Evolutionary conservation across 2,329 filamentous ascomycete species (phyloP).

Genomic region (Colletotrichum coccodes): DNA sequence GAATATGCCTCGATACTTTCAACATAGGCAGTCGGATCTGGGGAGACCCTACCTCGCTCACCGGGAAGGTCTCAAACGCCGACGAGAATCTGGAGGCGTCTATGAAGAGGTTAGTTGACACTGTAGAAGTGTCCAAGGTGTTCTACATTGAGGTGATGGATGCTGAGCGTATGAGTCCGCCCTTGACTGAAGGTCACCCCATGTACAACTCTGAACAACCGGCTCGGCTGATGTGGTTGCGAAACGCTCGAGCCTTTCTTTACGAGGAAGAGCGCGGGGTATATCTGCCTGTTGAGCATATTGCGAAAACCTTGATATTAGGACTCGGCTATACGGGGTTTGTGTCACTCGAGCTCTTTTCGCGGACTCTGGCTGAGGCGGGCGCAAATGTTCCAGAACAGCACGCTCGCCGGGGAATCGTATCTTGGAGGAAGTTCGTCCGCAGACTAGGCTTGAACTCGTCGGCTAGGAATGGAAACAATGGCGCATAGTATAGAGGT

Average conservation of each 20-base stretch:
- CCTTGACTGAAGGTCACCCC: slow-evolving; percentile 60
- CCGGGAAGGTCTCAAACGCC: slow-evolving; percentile 63
- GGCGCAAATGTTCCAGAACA: slow-evolving; percentile 56
- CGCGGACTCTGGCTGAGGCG: slow-evolving; percentile 57
- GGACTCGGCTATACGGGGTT: background rate
- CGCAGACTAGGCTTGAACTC: background rate
- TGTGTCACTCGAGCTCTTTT: slow-evolving; percentile 69
- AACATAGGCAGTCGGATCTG: slow-evolving; percentile 79
- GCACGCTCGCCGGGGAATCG: slow-evolving; percentile 61
- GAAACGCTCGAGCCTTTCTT: slow-evolving; percentile 70
- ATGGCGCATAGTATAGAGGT: too few species aligned
- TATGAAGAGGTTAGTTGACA: slow-evolving; percentile 60
- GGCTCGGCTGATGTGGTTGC: slow-evolving; percentile 71
- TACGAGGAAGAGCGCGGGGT: slow-evolving; percentile 64
- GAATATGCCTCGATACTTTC: slow-evolving; percentile 82
- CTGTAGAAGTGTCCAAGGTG: slow-evolving; percentile 70
- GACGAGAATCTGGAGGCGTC: slow-evolving; percentile 64
- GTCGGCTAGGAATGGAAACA: too few species aligned
- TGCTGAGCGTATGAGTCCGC: slow-evolving; percentile 67
- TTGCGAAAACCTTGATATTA: slow-evolving; percentile 40
- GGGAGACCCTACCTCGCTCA: slow-evolving; percentile 69
- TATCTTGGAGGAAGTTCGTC: slow-evolving; percentile 56
- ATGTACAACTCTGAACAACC: slow-evolving; percentile 64
- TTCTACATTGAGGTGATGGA: slow-evolving; percentile 84
- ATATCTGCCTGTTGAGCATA: slow-evolving; percentile 66